Percentiles rank a stretch among this genome's conserved stretches.
Evolutionary conservation across 305 asterid genomes (phyloP).

Genomic region (Fraxinus dipetala): DNA sequence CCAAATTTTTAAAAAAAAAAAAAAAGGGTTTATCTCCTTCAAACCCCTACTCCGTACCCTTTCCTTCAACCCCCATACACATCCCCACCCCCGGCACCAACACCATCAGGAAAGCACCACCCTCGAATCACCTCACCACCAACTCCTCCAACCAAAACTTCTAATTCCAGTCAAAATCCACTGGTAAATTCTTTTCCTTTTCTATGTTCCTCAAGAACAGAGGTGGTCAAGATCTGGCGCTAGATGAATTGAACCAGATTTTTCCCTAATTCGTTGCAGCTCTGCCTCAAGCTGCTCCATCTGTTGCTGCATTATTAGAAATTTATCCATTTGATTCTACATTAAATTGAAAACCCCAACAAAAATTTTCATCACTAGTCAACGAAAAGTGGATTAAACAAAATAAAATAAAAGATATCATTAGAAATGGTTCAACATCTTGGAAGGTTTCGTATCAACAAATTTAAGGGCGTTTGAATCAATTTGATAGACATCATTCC

Average conservation of each 20-base stretch:
- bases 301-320: conserved; percentile 43
- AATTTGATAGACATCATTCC: conserved; percentile 55
- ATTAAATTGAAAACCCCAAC: neutral
- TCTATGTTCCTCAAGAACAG: too few species aligned
- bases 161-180: too few species aligned
- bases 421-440: neutral
- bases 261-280: conserved; percentile 40
- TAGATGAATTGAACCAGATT: neutral
- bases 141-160: too few species aligned
- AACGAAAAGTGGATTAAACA: neutral
- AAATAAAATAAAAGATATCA: neutral
- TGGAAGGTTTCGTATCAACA: conserved; percentile 36
- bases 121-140: too few species aligned
- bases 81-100: too few species aligned
- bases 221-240: too few species aligned
- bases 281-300: conserved; percentile 54
- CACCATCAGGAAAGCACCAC: too few species aligned
- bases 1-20: too few species aligned
- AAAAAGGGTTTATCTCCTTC: too few species aligned
- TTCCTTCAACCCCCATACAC: too few species aligned
- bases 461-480: conserved; percentile 62
- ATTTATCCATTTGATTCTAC: conserved; percentile 37
- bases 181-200: too few species aligned
- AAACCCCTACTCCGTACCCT: too few species aligned
- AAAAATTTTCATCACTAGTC: neutral